These are phyloP conservation scores for Fusarium papillatum DNA, from an alignment of 2,329 filamentous ascomycete species.

Conservation along the genomic window DNA sequence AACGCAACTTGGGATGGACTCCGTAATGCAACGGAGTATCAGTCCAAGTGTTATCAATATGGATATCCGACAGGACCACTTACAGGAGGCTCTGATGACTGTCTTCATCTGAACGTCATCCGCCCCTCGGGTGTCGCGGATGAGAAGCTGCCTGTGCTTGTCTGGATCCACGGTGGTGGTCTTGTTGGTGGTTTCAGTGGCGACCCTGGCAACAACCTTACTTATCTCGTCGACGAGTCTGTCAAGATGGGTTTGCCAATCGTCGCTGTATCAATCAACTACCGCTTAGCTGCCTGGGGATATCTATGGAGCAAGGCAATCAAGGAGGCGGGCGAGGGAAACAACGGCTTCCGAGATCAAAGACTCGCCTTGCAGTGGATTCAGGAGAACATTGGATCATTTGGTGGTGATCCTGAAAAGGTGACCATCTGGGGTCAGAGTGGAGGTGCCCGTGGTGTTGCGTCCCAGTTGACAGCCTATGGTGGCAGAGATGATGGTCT, in stretches of 20 bases:
- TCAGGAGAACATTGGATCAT: constrained; percentile 23
- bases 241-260: constrained; percentile 28
- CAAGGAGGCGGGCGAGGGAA: constrained; percentile 9
- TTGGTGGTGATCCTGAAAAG: constrained; percentile 26
- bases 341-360: constrained; percentile 34
- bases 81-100: constrained; percentile 25
- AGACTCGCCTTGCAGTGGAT: constrained; percentile 32
- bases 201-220: constrained; percentile 8
- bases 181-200: constrained; percentile 24
- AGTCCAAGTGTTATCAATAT: constrained; percentile 30
- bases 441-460: constrained; percentile 26
- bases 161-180: constrained; percentile 34
- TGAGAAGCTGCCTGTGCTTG: constrained; percentile 22
- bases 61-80: constrained; percentile 18
- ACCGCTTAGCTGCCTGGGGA: constrained; percentile 32
- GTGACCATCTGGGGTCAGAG: constrained; percentile 35
- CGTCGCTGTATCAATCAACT: constrained; percentile 31
- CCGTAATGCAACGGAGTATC: constrained; percentile 29
- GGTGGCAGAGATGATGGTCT: constrained; percentile 15
- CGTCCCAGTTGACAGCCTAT: constrained; percentile 31
- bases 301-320: constrained; percentile 26
- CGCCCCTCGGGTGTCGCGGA: background rate
- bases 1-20: constrained; percentile 25
- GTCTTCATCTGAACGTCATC: constrained; percentile 29
- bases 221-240: constrained; percentile 25